Conservation (phyloP, 345 rosid species). For the Iberis pinnata region DNA sequence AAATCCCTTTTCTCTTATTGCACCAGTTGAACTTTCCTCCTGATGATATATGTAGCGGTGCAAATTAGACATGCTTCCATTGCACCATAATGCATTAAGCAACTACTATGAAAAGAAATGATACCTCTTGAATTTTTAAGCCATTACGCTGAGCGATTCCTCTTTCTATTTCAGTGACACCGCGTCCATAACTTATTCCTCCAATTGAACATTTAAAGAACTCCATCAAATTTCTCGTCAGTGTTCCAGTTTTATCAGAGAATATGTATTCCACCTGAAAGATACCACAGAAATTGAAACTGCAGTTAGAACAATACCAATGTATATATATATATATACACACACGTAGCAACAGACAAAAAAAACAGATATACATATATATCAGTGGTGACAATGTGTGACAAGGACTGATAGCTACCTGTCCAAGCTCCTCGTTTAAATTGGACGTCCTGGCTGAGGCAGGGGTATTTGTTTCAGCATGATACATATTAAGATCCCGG, state of each 20-base stretch:
- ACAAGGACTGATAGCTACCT: constrained; percentile 42
- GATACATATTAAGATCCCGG: constrained; percentile 87
- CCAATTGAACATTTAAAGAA: constrained; percentile 99
- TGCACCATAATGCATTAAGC: constrained; percentile 14
- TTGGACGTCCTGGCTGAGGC: constrained; percentile 97
- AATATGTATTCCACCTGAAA: constrained; percentile 94
- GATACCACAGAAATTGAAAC: constrained; percentile 9
- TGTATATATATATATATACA: neutral
- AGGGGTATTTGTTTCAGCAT: constrained; percentile 83
- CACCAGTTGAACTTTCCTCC: constrained; percentile 45
- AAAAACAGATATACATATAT: constrained; percentile 2
- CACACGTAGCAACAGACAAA: neutral
- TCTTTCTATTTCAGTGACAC: constrained; percentile 86
- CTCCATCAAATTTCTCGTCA: constrained; percentile 98
- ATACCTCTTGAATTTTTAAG: constrained; percentile 64
- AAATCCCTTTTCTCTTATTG: constrained; percentile 74
- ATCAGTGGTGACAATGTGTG: constrained; percentile 11
- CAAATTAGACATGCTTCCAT: constrained; percentile 20
- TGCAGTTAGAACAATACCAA: constrained; percentile 10
- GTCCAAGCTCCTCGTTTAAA: constrained; percentile 98
- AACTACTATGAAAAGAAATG: constrained; percentile 17
- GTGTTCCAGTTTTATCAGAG: constrained; percentile 98
- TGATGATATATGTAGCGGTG: constrained; percentile 24
- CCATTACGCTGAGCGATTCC: constrained; percentile 72
- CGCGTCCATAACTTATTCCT: constrained; percentile 87